These are phyloP conservation scores for Termitomyces sp. DNA, from an alignment of 768 basidiomycete genomes.

Conservation along the genomic window DNA sequence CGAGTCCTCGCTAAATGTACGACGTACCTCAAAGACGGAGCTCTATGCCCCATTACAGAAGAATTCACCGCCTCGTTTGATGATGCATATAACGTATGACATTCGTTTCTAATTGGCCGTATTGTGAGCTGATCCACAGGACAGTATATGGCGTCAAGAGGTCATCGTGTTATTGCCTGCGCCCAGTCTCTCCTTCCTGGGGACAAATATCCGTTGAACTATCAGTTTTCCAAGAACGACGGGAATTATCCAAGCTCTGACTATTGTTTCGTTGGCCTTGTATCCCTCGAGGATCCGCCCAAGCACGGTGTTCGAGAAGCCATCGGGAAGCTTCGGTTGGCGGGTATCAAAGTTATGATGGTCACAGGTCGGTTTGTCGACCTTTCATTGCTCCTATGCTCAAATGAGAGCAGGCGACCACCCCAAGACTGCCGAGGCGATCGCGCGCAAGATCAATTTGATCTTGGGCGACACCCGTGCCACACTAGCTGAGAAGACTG, in stretches of 20 bases:
- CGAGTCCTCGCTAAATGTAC: conserved; percentile 61
- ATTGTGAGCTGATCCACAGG: background rate
- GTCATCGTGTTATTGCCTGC: conserved; percentile 71
- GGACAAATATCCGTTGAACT: conserved; percentile 38
- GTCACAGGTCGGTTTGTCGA: conserved; percentile 44
- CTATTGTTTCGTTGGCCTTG: conserved; percentile 61
- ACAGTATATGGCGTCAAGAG: conserved; percentile 74
- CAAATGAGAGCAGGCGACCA: conserved; percentile 43
- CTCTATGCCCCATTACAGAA: conserved; percentile 42
- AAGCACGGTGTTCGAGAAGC: conserved; percentile 70
- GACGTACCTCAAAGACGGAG: conserved; percentile 52
- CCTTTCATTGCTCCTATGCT: background rate
- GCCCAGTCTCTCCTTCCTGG: conserved; percentile 53
- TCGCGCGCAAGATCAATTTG: conserved; percentile 68
- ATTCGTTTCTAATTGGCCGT: background rate
- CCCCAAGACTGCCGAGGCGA: conserved; percentile 70
- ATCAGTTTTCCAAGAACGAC: conserved; percentile 51
- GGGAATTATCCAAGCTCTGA: conserved; percentile 45
- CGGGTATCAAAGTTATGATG: conserved; percentile 77
- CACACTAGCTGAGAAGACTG: conserved; percentile 51
- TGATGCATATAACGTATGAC: conserved; percentile 52
- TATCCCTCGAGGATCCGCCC: conserved; percentile 66
- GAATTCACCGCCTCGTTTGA: conserved; percentile 52
- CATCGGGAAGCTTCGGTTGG: conserved; percentile 63
- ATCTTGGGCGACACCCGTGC: conserved; percentile 64